Evolutionary conservation across 129 eudicot species (phyloP), one percentile per base, ranked within the genome.

Genomic region (Saussurea involucrata): DNA sequence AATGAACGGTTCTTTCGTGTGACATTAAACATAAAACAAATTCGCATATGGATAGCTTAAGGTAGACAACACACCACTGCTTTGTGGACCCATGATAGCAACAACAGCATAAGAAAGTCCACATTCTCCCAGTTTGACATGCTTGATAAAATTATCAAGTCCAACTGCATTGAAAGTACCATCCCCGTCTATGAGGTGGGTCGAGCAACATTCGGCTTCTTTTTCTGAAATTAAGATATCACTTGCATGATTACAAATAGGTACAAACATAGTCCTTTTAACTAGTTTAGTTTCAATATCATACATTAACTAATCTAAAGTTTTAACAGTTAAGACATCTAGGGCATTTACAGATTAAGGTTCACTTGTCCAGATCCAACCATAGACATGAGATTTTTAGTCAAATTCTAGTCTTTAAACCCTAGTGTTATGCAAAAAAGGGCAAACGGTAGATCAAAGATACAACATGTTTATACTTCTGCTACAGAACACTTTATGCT

Each of bases 61-160:
- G n/a, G n/a, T n/a, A n/a, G 46, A 27, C 33, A 58, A 15, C 5
- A 78, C 88, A 92, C 99, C 99, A 55, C 99, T 95, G 72, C 99
- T 95, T 63, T 95, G 99, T 32, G 99, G 99, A 18, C 99, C 99
- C 99, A 95, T 90, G 78, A 95, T 95, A 68, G 99, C 92, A 32
- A 95, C 99, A 81, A 95, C 96, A 28, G 97, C 99, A 77, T 95
- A 95, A 49, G 99, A 95, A 80, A 95, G 97, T 58, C 99, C 99
- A 82, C 97, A 95, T 80, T 95, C 97, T 8, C 70, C 69, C 72
- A 95, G 86, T 83, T 88, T 90, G 74, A 95, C 96, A 82, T 90
- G 96, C 88, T 92, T 95, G 81, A 86, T 84, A 73, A 95, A 92
- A 66, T 68, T 83, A 37, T 95, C 97, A 78, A 95, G 80, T 69